phyloP scores from a whole-genome alignment of 371 early-diverging fungal genomes.

The Zychaea mexicana region DNA sequence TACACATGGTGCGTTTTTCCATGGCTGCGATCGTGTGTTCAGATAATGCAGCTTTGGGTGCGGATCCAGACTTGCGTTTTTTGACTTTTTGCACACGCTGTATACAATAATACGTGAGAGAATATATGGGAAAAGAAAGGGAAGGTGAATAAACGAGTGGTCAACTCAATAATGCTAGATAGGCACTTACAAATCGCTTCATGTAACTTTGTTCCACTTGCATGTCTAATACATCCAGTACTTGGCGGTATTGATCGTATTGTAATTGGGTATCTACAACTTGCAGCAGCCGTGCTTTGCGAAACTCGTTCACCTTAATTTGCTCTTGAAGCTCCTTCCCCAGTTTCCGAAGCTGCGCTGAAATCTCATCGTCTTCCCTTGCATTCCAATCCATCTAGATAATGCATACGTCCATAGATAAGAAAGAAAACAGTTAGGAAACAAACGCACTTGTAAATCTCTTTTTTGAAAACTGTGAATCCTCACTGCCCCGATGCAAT shows the following conservation, averaged over 20 bases:
- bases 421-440: background rate
- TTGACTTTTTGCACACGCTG: conserved; percentile 74
- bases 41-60: conserved; percentile 53
- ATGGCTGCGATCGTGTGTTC: conserved; percentile 54
- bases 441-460: too few species aligned
- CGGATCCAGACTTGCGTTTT: conserved; percentile 64
- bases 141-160: background rate
- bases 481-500: background rate
- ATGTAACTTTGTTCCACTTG: conserved; percentile 84
- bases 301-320: conserved; percentile 60
- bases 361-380: conserved; percentile 82
- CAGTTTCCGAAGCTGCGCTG: conserved; percentile 66
- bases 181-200: conserved; percentile 80
- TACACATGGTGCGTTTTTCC: conserved; percentile 51
- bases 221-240: conserved; percentile 85
- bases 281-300: conserved; percentile 69
- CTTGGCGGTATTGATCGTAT: conserved; percentile 85
- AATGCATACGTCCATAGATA: background rate
- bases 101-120: too few species aligned
- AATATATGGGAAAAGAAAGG: background rate
- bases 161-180: background rate
- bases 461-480: too few species aligned
- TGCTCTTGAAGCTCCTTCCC: conserved; percentile 78
- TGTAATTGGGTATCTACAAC: conserved; percentile 78
- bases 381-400: conserved; percentile 67